A percentile compares a stretch with the other conserved stretches of the same genome.
Conservation (phyloP, 495 filamentous ascomycete genomes). For the Aspergillus conjunctus region DNA sequence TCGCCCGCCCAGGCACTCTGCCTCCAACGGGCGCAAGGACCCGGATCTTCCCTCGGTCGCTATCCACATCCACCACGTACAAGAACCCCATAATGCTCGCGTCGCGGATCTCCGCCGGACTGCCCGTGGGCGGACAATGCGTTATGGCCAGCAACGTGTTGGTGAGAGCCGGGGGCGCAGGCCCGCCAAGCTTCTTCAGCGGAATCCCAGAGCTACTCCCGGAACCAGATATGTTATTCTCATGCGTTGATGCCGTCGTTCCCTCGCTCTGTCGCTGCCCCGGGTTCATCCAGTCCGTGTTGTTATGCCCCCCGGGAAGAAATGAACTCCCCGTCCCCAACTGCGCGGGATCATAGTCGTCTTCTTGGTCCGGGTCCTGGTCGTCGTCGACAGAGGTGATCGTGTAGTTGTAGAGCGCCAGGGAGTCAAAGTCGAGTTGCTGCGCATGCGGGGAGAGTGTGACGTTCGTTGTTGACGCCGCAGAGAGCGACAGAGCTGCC, state of each 20-base stretch:
- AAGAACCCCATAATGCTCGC: constrained; percentile 90
- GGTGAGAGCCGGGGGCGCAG: constrained; percentile 38
- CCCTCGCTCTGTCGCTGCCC: constrained; percentile 28
- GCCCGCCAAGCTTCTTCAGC: constrained; percentile 40
- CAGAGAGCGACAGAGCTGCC: constrained; percentile 35
- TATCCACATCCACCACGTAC: constrained; percentile 88
- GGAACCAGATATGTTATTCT: constrained; percentile 17
- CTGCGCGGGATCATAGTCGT: constrained; percentile 48
- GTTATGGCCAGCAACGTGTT: constrained; percentile 80
- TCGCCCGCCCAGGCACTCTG: constrained; percentile 71
- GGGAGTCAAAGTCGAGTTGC: constrained; percentile 69
- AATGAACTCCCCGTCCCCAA: constrained; percentile 47
- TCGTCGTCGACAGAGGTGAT: constrained; percentile 48
- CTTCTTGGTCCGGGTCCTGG: constrained; percentile 24
- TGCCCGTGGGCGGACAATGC: constrained; percentile 65
- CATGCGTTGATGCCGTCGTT: constrained; percentile 16
- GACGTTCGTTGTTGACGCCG: constrained; percentile 51
- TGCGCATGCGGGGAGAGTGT: constrained; percentile 85
- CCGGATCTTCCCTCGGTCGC: constrained; percentile 76
- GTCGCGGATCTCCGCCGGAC: constrained; percentile 72
- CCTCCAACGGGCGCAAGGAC: constrained; percentile 81
- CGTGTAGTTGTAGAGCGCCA: constrained; percentile 68
- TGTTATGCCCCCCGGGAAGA: constrained; percentile 47
- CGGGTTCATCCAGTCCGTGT: constrained; percentile 31
- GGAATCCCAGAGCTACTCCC: constrained; percentile 24